Conservation (phyloP, 345 rosid genomes). For the Camelina hispida region DNA sequence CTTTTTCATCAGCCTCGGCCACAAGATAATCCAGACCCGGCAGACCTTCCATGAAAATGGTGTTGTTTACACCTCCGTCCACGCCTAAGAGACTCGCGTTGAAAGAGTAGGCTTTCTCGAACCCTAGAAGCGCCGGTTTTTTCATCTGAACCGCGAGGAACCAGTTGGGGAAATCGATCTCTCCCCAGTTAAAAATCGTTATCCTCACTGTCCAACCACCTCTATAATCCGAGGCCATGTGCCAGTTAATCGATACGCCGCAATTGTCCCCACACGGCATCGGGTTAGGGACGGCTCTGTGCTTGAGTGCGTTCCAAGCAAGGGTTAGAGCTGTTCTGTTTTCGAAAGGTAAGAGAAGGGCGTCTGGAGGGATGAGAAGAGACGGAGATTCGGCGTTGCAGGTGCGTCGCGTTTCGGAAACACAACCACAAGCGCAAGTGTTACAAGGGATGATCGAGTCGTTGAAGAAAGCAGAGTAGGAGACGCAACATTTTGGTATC, state of each 20-base stretch:
- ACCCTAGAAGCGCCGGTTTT: constrained; percentile 68
- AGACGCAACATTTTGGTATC: constrained; percentile 87
- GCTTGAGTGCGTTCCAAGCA: constrained; percentile 89
- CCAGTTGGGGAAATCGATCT: constrained; percentile 77
- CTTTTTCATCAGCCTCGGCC: constrained; percentile 63
- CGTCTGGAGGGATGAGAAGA: constrained; percentile 83
- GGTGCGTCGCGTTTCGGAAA: constrained; percentile 54
- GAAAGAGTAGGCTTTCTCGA: constrained; percentile 78
- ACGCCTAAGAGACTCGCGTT: constrained; percentile 57
- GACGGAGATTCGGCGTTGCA: constrained; percentile 72
- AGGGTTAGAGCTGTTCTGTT: constrained; percentile 64
- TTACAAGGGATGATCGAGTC: constrained; percentile 86
- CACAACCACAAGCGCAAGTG: constrained; percentile 97
- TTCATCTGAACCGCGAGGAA: constrained; percentile 76
- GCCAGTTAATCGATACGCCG: constrained; percentile 97
- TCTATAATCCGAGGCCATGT: constrained; percentile 68
- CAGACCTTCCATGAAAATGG: constrained; percentile 82
- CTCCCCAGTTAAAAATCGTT: constrained; percentile 93
- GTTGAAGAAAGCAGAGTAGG: constrained; percentile 88
- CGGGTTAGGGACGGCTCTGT: constrained; percentile 66
- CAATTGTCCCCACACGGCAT: constrained; percentile 92
- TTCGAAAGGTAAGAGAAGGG: constrained; percentile 84
- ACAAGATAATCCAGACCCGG: constrained; percentile 78
- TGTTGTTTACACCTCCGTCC: constrained; percentile 57
- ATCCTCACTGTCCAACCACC: constrained; percentile 92